Conservation (phyloP, 2,329 filamentous ascomycete species). For the Apiospora saccharicola region DNA sequence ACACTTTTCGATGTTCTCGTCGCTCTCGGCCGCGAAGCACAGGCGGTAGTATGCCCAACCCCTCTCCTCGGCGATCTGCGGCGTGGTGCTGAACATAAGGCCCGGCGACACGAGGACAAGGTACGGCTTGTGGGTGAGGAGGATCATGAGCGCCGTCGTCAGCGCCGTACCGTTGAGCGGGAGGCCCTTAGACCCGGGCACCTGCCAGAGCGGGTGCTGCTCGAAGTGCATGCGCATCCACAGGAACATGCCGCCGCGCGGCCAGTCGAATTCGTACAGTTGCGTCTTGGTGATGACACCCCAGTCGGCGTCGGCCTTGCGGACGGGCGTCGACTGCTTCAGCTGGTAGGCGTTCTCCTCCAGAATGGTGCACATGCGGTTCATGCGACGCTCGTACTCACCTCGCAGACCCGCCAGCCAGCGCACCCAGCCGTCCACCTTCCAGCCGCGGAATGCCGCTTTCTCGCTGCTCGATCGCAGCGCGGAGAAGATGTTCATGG, state of each 20-base stretch:
- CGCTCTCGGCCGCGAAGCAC: conserved; percentile 86
- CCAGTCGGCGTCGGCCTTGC: conserved; percentile 67
- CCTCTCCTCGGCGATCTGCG: conserved; percentile 61
- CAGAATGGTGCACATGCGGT: conserved; percentile 75
- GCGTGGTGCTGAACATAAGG: conserved; percentile 73
- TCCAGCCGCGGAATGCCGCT: conserved; percentile 68
- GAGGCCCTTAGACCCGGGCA: conserved; percentile 41
- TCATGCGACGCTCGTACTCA: conserved; percentile 86
- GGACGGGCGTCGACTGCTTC: conserved; percentile 63
- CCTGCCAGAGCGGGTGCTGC: conserved; percentile 71
- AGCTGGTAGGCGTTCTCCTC: conserved; percentile 72
- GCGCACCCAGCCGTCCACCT: conserved; percentile 84
- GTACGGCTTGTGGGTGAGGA: conserved; percentile 73
- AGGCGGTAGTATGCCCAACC: conserved; percentile 79
- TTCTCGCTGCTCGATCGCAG: conserved; percentile 57
- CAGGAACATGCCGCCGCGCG: conserved; percentile 89
- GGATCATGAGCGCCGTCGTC: conserved; percentile 72
- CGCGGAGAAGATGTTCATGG: conserved; percentile 49
- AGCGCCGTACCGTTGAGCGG: conserved; percentile 64
- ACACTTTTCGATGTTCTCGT: conserved; percentile 69
- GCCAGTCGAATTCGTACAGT: conserved; percentile 80
- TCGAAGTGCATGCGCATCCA: conserved; percentile 80
- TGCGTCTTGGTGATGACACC: conserved; percentile 76
- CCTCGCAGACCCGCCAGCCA: conserved; percentile 88
- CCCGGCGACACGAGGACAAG: conserved; percentile 77